Evolutionary conservation across 345 rosid species (phyloP), one percentile per base, ranked within the genome.

Genomic region (Erysimum cheiranthoides): DNA sequence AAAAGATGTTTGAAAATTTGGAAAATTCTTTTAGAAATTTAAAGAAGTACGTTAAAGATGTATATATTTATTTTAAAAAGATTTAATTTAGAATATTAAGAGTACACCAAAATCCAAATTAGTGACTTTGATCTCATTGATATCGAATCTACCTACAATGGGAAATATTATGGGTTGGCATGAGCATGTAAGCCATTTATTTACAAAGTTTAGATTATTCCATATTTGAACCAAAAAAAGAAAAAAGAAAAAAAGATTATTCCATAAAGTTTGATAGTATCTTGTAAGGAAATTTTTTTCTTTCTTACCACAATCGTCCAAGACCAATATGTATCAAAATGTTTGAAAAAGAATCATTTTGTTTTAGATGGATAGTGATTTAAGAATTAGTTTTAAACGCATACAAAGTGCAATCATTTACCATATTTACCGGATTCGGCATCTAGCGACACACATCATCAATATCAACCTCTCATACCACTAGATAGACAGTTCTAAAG

Each of bases 131-230:
- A 17, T 61, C 25, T 10, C 45, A 21, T 34, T 45, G 46, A 61
- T 3, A 40, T 16, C 56, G 31, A 69, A 17, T 51, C 35, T 47
- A 53, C 5, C 45, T 45, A 60, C 4, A 68, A 38, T 50, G 40
- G n/a, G 45, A 17, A 47, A 12, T 28, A 40, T 42, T 32, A 40
- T 60, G 57, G 57, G 70, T 52, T 76, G 74, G 64, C 64, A 34
- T 61, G 38, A 18, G 38, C 47, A 10, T 75, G 78, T 66, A 75
- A 50, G 5, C 47, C 47, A 60, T 12, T 43, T 61, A 25, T 50
- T 30, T 17, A 47, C 52, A 47, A 47, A 45, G 49, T n/a, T 45
- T 45, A 45, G 49, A 45, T 14, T n/a, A 6, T 45, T n/a, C 49
- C 18, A n/a, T 45, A 45, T 12, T 39, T 10, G 12, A 40, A 40